phyloP scores from a whole-genome alignment of 1,284 basidiomycete genomes.

The Thelephora terrestris region DNA sequence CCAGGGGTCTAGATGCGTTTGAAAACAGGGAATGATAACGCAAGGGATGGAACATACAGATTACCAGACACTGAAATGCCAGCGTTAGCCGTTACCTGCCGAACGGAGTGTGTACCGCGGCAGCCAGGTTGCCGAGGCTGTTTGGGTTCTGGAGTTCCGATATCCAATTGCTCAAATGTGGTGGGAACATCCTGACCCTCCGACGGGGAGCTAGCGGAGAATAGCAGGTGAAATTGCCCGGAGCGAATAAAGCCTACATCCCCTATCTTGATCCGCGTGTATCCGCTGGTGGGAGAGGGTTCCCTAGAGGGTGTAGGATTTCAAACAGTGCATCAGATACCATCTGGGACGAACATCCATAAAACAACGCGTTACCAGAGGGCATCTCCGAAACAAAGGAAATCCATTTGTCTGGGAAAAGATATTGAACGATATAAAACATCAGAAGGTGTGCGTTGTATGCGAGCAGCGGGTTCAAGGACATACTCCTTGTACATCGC shows the following conservation, averaged over 20 bases:
- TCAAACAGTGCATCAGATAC: no score
- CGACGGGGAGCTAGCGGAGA: neutral
- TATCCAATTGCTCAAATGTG: slow-evolving; percentile 1
- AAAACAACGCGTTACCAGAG: neutral
- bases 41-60: neutral
- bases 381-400: neutral
- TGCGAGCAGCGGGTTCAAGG: no score
- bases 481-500: no score
- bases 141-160: neutral
- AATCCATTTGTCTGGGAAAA: neutral
- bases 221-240: slow-evolving; percentile 2
- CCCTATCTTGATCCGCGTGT: slow-evolving; percentile 2
- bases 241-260: slow-evolving; percentile 3
- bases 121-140: neutral
- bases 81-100: neutral
- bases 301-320: neutral
- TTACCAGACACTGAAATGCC: neutral
- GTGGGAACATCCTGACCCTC: slow-evolving; percentile 1
- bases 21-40: no score
- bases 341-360: neutral
- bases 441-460: no score
- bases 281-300: no score
- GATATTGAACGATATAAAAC: no score
- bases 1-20: no score
- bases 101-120: neutral